These are phyloP conservation scores for Tetrapyrgos nigripes DNA, from an alignment of 1,284 basidiomycete species.

Conservation along the genomic window DNA sequence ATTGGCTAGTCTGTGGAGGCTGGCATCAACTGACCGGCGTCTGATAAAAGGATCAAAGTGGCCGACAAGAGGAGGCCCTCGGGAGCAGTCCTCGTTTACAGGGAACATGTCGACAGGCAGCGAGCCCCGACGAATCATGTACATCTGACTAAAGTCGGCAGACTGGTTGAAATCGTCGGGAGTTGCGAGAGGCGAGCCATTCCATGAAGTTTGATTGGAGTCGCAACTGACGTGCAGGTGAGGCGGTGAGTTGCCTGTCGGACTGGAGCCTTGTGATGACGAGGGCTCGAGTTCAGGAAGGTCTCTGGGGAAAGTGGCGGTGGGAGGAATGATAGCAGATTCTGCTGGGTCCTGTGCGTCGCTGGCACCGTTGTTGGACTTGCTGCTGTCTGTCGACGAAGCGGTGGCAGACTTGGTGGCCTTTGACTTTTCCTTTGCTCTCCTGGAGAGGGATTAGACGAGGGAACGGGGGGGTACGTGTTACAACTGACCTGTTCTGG, in stretches of 20 bases:
- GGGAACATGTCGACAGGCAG: constrained; percentile 52
- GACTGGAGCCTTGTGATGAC: constrained; percentile 35
- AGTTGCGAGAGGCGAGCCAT: constrained; percentile 33
- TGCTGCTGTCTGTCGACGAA: constrained; percentile 16
- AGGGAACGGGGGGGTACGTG: constrained; percentile 11
- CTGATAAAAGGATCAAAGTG: constrained; percentile 52
- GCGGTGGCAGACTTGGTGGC: constrained; percentile 39
- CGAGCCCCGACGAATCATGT: constrained; percentile 51
- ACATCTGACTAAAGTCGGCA: constrained; percentile 15
- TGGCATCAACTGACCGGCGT: constrained; percentile 65
- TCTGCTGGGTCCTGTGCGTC: constrained; percentile 20
- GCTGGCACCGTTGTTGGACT: constrained; percentile 20
- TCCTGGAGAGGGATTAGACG: constrained; percentile 46
- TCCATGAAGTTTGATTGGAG: constrained; percentile 44
- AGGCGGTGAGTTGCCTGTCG: constrained; percentile 42
- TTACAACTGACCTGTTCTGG: constrained; percentile 75
- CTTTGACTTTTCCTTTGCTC: constrained; percentile 82
- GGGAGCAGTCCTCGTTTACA: constrained; percentile 29
- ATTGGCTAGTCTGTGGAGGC: constrained; percentile 60
- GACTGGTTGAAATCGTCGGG: constrained; percentile 30
- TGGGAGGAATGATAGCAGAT: constrained; percentile 21
- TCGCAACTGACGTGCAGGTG: constrained; percentile 45
- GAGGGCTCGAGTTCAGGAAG: constrained; percentile 25
- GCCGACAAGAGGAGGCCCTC: constrained; percentile 38
- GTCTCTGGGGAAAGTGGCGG: constrained; percentile 24